Evolutionary conservation across 1,139 yeast species (phyloP).

Genomic region (Sugiyamaella sp.): DNA sequence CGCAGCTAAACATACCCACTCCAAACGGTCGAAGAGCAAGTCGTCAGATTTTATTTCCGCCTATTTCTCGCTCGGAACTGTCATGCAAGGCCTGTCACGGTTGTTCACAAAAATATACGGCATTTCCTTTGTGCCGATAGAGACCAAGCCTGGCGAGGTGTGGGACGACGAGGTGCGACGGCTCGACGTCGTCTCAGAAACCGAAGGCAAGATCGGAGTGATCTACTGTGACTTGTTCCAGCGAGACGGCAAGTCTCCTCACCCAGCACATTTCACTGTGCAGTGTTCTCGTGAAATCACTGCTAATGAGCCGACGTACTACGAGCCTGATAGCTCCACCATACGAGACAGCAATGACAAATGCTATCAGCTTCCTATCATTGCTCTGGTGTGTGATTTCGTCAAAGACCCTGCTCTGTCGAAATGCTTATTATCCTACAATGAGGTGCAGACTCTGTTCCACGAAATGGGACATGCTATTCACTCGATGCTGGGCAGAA

Average conservation of each 20-base stretch:
- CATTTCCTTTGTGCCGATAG: conserved; percentile 68
- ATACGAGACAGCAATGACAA: conserved; percentile 34
- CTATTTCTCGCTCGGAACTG: conserved; percentile 84
- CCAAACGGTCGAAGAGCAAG: conserved; percentile 33
- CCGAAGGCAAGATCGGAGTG: conserved; percentile 61
- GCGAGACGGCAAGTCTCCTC: conserved; percentile 60
- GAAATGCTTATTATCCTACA: conserved; percentile 59
- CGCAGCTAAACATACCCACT: conserved; percentile 45
- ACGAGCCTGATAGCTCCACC: conserved; percentile 22
- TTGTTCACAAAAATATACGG: conserved; percentile 75
- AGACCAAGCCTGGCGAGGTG: conserved; percentile 71
- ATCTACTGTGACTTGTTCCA: conserved; percentile 71
- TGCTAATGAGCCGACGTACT: conserved; percentile 48
- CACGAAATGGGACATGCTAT: conserved; percentile 99
- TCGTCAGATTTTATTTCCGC: conserved; percentile 35
- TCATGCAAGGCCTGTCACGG: conserved; percentile 78
- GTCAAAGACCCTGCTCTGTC: conserved; percentile 43
- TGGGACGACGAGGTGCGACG: conserved; percentile 92
- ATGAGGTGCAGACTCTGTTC: conserved; percentile 89
- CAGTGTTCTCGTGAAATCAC: conserved; percentile 83
- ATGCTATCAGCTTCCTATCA: conserved; percentile 79
- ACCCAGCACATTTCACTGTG: conserved; percentile 96
- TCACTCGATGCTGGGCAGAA: conserved; percentile 95
- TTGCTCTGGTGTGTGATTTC: conserved; percentile 87
- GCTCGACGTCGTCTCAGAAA: conserved; percentile 66